These are phyloP conservation scores for Colletotrichum sansevieriae DNA, from an alignment of 2,329 filamentous ascomycete species.

Conservation along the genomic window DNA sequence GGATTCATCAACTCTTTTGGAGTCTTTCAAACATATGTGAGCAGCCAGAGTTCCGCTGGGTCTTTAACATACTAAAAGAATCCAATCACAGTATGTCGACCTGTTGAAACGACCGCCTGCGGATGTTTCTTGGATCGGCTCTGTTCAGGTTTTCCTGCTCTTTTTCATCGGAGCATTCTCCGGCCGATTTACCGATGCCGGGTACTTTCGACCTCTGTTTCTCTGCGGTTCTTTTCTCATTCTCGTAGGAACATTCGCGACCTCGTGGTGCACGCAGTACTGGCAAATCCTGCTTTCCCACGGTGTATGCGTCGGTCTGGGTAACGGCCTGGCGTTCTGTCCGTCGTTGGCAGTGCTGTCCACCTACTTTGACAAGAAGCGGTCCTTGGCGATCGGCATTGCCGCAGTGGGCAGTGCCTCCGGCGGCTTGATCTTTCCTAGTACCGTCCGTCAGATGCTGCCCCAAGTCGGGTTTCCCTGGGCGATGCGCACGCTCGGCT, in stretches of 20 bases:
- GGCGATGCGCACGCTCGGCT: conserved; percentile 63
- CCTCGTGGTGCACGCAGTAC: conserved; percentile 57
- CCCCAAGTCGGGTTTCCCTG: conserved; percentile 66
- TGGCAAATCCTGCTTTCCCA: conserved; percentile 65
- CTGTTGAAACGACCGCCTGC: conserved; percentile 50
- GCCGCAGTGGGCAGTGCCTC: conserved; percentile 69
- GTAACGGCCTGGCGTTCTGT: conserved; percentile 68
- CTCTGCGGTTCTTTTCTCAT: conserved; percentile 54
- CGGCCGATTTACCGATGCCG: conserved; percentile 59
- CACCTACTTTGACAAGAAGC: conserved; percentile 70
- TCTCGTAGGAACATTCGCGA: conserved; percentile 60
- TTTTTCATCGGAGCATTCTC: conserved; percentile 57
- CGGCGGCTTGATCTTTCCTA: conserved; percentile 67
- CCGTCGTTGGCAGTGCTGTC: conserved; percentile 71
- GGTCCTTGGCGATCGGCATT: conserved; percentile 70
- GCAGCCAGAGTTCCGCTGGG: too few relatives aligned
- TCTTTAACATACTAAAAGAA: too few relatives aligned
- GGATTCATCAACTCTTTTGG: conserved; percentile 62
- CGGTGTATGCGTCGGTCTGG: conserved; percentile 62
- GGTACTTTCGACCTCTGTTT: conserved; percentile 56
- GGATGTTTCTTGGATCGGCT: conserved; percentile 60
- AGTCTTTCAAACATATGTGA: conserved; percentile 57
- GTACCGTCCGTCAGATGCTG: conserved; percentile 50
- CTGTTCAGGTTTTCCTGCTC: conserved; percentile 58
- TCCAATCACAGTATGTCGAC: conserved; percentile 49